Percentiles rank a stretch among this genome's conserved stretches.
Conservation (phyloP, 352 stramenopile species). For the Globisporangium takayamanum region DNA sequence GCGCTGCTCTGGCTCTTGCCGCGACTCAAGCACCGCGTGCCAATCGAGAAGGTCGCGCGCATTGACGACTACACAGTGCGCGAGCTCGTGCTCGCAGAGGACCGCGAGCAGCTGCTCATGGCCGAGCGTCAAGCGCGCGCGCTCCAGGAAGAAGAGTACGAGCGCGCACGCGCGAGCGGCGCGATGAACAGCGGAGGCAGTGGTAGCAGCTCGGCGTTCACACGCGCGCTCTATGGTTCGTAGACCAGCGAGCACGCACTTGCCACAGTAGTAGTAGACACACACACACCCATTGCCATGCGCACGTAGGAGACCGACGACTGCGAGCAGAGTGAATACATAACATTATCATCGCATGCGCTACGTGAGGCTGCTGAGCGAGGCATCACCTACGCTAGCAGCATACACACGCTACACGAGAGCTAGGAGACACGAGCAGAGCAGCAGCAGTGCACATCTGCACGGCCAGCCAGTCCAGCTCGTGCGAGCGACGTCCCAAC, state of each 20-base stretch:
- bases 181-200: constrained; percentile 11
- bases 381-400: too few species aligned
- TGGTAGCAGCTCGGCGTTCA: constrained; percentile 17
- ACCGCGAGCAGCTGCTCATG: constrained; percentile 66
- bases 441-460: not conserved
- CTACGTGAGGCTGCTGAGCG: too few species aligned
- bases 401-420: too few species aligned
- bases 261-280: not conserved
- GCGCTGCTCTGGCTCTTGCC: constrained; percentile 73
- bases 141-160: constrained; percentile 66
- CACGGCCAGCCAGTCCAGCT: not conserved
- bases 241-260: constrained; percentile 1
- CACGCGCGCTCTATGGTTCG: constrained; percentile 9
- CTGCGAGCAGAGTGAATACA: too few species aligned
- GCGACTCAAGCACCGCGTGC: constrained; percentile 76
- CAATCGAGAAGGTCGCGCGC: constrained; percentile 62
- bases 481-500: constrained; percentile 2
- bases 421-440: too few species aligned
- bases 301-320: too few species aligned
- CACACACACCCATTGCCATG: not conserved
- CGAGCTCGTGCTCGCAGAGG: constrained; percentile 68
- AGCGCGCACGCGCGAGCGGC: constrained; percentile 20
- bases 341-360: too few species aligned
- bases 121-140: constrained; percentile 51
- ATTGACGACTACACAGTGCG: constrained; percentile 83